Base-by-base conservation (phyloP, 768 basidiomycete genomes). In the Omphalotus guepiniiformis region DNA sequence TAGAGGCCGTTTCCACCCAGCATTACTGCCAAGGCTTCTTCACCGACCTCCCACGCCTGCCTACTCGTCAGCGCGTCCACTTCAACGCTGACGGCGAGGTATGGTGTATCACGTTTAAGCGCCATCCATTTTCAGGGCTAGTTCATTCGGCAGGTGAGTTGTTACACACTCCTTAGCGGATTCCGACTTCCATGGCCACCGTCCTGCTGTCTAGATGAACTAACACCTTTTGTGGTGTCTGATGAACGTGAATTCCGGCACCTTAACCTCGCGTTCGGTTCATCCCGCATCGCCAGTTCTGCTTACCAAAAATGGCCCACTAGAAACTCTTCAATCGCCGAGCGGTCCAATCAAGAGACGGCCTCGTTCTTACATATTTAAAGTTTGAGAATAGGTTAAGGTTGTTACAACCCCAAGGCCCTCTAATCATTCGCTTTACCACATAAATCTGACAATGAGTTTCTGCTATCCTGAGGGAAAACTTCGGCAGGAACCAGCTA, bases 401-500 rank as follows among this genome's bases (percentile, higher is more conserved):
- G 82, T 80, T 79, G 82, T 85, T 85, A 80, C 82, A 78, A 80
- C 84, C 85, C 81, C 83, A 83, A 85, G 82, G 81, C 83, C 83
- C 83, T 83, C 84, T 86, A 88, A 85, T 86, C 85, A 87, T 87
- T 87, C 82, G 83, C 81, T 83, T 82, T 83, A 82, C 75, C 75
- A 74, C 71, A 76, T 77, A 78, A 76, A 74, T 72, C 72, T 76
- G 72, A 71, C 63, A 69, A 54, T 72, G 71, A 73, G 72, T 70
- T 67, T 71, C 72, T 71, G 71, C 70, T 72, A 72, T 73, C 71
- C 71, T 73, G 71, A 73, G 84, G 82, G 84, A 87, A 86, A 86
- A 85, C 83, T 87, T 85, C 81, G 82, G 82, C 80, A 82, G 85
- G 83, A 88, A 87, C 83, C 83, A 88, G 85, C 84, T 85, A 87